Base-by-base conservation (phyloP, 345 rosid species). In the Mangifera indica region DNA sequence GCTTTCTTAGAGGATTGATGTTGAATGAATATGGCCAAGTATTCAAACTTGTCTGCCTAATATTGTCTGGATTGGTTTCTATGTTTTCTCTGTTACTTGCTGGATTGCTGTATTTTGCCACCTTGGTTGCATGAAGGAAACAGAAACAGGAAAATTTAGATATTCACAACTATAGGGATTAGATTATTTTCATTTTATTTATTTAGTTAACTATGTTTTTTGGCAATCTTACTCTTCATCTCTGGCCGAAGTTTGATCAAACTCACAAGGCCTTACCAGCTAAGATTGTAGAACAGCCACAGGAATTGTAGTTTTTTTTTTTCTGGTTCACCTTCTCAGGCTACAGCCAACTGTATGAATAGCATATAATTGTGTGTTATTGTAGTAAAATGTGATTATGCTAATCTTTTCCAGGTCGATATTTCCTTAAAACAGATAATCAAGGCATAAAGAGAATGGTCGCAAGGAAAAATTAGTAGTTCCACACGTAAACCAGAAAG, bases 361-460 rank as follows among this genome's bases (percentile, higher is more conserved):
- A 25, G 17, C 21, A 49, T 13, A 2, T 54, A 20, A 11, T 67
- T 53, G 15, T 21, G 21, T 42, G 14, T 15, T 17, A 17, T 56
- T 32, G 26, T 53, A 5, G 3, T 32, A 59, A 40, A 51, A 40
- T 60, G 13, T 3, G n/a, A 26, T 62, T 10, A 51, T 61, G 53
- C 69, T 61, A 29, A 26, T 54, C 46, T 45, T 56, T 63, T 70
- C 10, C 76, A 70, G 78, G 71, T 72, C 69, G 57, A 51, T 72
- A 32, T 60, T 61, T 45, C 26, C 12, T 7, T n/a, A 18, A 25
- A 32, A 60, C 55, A 62, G 66, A 73, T 48, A 63, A 56, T 78
- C 65, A 60, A 70, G 66, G 80, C 76, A 73, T 72, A 22, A 18
- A 58, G 26, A 54, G 72, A 75, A 40, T 69, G 53, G 63, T 74